These are phyloP conservation scores for Xanthoparmelia taractica DNA, from an alignment of 495 filamentous ascomycete species.

Conservation along the genomic window DNA sequence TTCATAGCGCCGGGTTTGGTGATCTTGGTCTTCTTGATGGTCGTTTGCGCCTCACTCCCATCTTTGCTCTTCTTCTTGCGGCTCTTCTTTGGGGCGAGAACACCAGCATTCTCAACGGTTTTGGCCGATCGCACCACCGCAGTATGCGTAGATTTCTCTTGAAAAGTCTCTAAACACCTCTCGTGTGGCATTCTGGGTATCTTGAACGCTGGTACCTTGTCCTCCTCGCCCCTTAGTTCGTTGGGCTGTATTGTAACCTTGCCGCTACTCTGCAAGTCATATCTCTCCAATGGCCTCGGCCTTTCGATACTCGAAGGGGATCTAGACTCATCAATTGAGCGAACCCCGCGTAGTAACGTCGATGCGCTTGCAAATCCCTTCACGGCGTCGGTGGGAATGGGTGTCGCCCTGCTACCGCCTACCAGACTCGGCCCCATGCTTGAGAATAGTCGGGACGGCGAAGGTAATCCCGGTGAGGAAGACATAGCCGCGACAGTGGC, in stretches of 20 bases:
- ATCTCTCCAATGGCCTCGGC: background rate
- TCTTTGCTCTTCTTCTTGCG: slow-evolving; percentile 18
- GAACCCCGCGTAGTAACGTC: slow-evolving; percentile 26
- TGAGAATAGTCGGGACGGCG: slow-evolving; percentile 34
- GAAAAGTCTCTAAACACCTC: background rate
- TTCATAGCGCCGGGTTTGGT: slow-evolving; percentile 16
- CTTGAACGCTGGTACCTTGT: slow-evolving; percentile 4
- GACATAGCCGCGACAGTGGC: slow-evolving; percentile 22
- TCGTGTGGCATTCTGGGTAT: background rate
- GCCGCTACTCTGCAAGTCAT: background rate
- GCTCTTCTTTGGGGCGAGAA: slow-evolving; percentile 13
- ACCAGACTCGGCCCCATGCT: slow-evolving; percentile 30
- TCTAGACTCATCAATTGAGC: slow-evolving; percentile 5
- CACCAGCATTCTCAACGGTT: background rate
- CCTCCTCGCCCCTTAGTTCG: slow-evolving; percentile 1
- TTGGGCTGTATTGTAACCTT: slow-evolving; percentile 9
- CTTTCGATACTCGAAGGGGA: background rate
- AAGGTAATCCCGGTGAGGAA: slow-evolving; percentile 32
- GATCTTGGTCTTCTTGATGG: slow-evolving; percentile 22
- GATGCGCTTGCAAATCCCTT: slow-evolving; percentile 38
- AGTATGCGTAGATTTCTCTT: background rate
- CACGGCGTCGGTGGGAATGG: slow-evolving; percentile 30
- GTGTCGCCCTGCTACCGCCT: slow-evolving; percentile 31
- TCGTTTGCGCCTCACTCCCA: slow-evolving; percentile 15
- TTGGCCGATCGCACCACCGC: background rate